phyloP scores from a whole-genome alignment of 2,329 filamentous ascomycete genomes.

The Setomelanomma holmii region DNA sequence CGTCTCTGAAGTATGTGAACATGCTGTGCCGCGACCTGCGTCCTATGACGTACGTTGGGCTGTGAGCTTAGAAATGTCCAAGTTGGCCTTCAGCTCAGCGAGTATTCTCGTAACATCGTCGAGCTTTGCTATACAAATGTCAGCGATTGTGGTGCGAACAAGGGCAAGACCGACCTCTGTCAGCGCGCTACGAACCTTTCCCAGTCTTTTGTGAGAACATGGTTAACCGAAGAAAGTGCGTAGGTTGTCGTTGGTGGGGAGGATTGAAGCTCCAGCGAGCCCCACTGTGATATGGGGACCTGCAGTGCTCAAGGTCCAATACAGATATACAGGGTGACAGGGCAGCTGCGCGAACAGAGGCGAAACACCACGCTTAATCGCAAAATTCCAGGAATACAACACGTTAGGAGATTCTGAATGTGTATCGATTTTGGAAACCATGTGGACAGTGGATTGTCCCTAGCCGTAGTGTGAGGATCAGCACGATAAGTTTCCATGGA shows the following conservation, averaged over 20 bases:
- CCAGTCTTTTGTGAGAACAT: slow-evolving; percentile 24
- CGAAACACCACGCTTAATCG: not conserved
- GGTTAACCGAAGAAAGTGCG: not conserved
- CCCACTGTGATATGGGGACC: slow-evolving; percentile 2
- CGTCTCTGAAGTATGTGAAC: slow-evolving; percentile 60
- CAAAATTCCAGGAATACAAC: too few species aligned
- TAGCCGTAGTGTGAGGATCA: too few species aligned
- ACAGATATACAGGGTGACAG: too few species aligned
- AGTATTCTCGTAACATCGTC: slow-evolving; percentile 72
- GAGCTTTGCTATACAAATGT: slow-evolving; percentile 64
- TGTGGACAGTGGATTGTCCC: too few species aligned
- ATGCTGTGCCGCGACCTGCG: too few species aligned
- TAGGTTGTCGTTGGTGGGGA: not conserved
- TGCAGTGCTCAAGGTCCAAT: too few species aligned
- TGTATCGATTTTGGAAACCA: too few species aligned
- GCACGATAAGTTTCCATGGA: too few species aligned
- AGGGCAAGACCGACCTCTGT: not conserved
- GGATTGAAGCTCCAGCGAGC: slow-evolving; percentile 13
- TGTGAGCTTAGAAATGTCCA: slow-evolving; percentile 65
- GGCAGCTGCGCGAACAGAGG: not conserved
- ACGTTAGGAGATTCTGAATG: too few species aligned
- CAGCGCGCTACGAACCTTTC: slow-evolving; percentile 21
- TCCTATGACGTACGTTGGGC: slow-evolving; percentile 67
- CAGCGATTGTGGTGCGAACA: slow-evolving; percentile 8
- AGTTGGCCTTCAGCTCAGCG: slow-evolving; percentile 66